Evolutionary conservation across 139 green algal species (phyloP).

Genomic region (Pedinophyceae sp.): DNA sequence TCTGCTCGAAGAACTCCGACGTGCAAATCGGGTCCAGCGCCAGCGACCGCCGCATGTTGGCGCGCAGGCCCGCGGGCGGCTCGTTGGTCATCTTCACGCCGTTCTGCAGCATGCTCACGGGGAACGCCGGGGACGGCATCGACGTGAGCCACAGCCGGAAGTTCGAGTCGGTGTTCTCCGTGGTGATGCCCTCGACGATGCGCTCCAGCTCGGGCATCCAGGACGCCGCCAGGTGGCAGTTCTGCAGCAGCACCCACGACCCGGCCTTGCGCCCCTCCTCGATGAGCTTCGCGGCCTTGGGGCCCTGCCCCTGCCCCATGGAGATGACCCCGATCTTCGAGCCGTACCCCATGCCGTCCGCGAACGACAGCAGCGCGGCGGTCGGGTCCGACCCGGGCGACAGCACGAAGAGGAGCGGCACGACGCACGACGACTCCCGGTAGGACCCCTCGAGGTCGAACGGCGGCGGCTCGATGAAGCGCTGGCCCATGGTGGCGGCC

Average conservation of each 20-base stretch:
- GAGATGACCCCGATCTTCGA: conserved; percentile 14
- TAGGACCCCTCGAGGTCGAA: conserved; percentile 18
- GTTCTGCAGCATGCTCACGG: conserved; percentile 41
- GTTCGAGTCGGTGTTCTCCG: conserved; percentile 28
- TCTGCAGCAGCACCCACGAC: conserved; percentile 26
- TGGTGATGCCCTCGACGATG: conserved; percentile 19
- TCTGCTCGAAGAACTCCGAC: conserved; percentile 12
- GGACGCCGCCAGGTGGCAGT: conserved; percentile 23
- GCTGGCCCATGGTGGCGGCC: not conserved
- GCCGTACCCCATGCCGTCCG: conserved; percentile 11
- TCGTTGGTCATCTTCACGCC: conserved; percentile 47
- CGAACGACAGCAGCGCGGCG: conserved; percentile 20
- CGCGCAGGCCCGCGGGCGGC: conserved; percentile 33
- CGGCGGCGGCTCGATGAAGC: conserved; percentile 7
- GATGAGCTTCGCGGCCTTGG: conserved; percentile 14
- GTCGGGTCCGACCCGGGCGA: conserved; percentile 18
- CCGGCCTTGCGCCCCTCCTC: conserved; percentile 6
- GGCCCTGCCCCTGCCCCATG: conserved; percentile 19
- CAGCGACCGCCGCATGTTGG: conserved; percentile 19
- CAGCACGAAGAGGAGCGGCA: conserved; percentile 23
- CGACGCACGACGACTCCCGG: conserved; percentile 8
- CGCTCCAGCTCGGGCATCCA: conserved; percentile 32
- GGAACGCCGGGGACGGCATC: conserved; percentile 31
- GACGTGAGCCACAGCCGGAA: conserved; percentile 40
- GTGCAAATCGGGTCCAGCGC: conserved; percentile 21